These are phyloP conservation scores for Eucalyptus dawsonii DNA, from an alignment of 345 rosid species.

Conservation along the genomic window DNA sequence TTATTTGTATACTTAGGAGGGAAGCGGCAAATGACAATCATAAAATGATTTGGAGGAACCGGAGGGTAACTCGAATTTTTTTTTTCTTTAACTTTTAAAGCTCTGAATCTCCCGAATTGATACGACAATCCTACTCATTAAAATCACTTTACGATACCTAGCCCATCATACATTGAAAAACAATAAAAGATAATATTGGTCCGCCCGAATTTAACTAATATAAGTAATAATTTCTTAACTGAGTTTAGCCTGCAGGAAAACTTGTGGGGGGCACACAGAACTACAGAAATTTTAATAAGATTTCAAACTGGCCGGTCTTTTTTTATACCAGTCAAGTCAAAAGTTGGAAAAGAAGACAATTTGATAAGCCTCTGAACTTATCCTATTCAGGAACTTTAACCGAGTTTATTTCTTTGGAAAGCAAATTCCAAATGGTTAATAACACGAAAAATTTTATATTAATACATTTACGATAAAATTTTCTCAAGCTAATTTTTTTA, in stretches of 20 bases:
- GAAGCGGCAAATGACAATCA: background rate
- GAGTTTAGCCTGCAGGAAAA: background rate
- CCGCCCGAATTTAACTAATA: background rate
- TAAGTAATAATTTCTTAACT: no score
- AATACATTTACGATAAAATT: no score
- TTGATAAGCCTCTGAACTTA: background rate
- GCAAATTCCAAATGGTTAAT: background rate
- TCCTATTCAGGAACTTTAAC: background rate
- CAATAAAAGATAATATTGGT: background rate
- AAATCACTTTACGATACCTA: no score
- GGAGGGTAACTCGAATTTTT: background rate
- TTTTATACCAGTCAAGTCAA: background rate
- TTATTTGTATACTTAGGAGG: background rate
- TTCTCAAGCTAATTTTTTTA: background rate
- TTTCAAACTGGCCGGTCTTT: background rate
- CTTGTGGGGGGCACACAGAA: background rate
- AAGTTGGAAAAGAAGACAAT: background rate
- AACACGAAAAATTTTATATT: background rate
- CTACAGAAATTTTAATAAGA: background rate
- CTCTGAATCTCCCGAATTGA: background rate
- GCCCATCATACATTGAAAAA: no score
- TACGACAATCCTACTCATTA: background rate
- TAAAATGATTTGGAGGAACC: background rate
- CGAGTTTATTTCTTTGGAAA: background rate
- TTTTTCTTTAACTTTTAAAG: no score